A percentile compares a stretch with the other conserved stretches of the same genome.
Evolutionary conservation across 2,329 filamentous ascomycete genomes (phyloP).

Genomic region (Botrytis squamosa): DNA sequence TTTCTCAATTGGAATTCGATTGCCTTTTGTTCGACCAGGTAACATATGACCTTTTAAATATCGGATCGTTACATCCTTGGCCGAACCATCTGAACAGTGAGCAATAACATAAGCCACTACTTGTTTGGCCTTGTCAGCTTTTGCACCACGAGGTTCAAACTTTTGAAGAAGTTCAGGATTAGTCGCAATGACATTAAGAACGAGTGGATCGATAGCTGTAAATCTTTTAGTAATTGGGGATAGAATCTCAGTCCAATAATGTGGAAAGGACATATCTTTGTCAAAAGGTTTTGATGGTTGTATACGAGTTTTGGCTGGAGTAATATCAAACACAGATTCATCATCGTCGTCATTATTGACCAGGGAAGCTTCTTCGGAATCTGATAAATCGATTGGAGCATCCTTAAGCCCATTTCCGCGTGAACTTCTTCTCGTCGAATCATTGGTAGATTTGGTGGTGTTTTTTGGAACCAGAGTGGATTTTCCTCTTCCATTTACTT

Average conservation of each 20-base stretch:
- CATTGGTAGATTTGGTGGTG: conserved; percentile 26
- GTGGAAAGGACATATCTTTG: conserved; percentile 75
- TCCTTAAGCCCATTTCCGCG: conserved; percentile 36
- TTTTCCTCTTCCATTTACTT: conserved; percentile 29
- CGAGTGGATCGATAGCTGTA: conserved; percentile 73
- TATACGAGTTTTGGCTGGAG: conserved; percentile 27
- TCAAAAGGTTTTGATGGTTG: conserved; percentile 58
- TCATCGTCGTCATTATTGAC: conserved; percentile 47
- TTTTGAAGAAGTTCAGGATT: conserved; percentile 69
- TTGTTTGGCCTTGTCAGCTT: conserved; percentile 83
- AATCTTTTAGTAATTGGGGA: conserved; percentile 79
- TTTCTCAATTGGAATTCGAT: conserved; percentile 75
- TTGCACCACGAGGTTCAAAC: conserved; percentile 79
- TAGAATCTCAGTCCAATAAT: conserved; percentile 90
- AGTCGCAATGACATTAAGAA: conserved; percentile 64
- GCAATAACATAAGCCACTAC: conserved; percentile 87
- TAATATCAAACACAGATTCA: conserved; percentile 57
- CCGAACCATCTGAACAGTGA: conserved; percentile 75
- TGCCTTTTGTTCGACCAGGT: conserved; percentile 87
- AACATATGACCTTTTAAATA: conserved; percentile 81
- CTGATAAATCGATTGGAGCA: conserved; percentile 45
- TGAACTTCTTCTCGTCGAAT: conserved; percentile 30
- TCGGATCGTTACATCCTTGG: conserved; percentile 90
- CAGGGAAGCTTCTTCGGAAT: conserved; percentile 51
- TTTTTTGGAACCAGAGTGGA: conserved; percentile 25